These are phyloP conservation scores for Phytophthora pluvialis DNA, from an alignment of 352 stramenopile species.

Conservation along the genomic window DNA sequence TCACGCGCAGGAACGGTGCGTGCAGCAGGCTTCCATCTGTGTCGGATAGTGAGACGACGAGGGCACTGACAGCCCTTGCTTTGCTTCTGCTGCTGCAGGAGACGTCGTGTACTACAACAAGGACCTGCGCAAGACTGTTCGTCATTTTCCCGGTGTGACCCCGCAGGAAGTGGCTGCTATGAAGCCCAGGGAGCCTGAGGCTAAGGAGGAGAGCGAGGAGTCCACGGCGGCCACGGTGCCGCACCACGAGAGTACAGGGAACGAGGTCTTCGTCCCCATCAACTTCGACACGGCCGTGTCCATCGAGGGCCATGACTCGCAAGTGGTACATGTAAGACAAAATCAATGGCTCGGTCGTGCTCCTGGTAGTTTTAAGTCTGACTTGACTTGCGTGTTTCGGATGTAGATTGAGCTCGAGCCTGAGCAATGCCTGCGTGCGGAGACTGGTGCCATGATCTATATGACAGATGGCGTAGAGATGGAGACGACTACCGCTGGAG, in stretches of 20 bases:
- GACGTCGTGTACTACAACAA: conserved; percentile 75
- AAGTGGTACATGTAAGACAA: conserved; percentile 78
- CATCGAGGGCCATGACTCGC: conserved; percentile 86
- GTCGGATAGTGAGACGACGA: background rate
- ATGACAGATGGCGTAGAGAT: conserved; percentile 95
- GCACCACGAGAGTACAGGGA: conserved; percentile 44
- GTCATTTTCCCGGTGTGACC: conserved; percentile 49
- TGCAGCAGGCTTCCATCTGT: background rate
- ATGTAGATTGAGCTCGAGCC: conserved; percentile 85
- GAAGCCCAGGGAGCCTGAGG: conserved; percentile 10
- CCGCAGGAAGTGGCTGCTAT: conserved; percentile 3
- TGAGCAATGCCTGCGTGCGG: conserved; percentile 92
- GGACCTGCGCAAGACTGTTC: conserved; percentile 64
- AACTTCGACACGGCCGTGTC: conserved; percentile 81
- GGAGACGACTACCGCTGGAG: conserved; percentile 92
- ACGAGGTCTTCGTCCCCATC: conserved; percentile 78
- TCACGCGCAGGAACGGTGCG: conserved; percentile 67
- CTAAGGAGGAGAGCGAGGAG: conserved; percentile 21
- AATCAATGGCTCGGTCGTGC: background rate
- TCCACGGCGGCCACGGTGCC: conserved; percentile 16
- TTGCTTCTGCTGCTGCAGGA: conserved; percentile 33
- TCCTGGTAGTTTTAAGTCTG: background rate
- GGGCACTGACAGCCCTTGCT: conserved; percentile 2
- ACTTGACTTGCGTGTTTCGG: conserved; percentile 4
- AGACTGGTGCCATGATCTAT: conserved; percentile 95